Percentiles rank a stretch among this genome's conserved stretches.
Conservation (phyloP, 2,329 filamentous ascomycete genomes). For the Pyrenophora tritici-repentis region DNA sequence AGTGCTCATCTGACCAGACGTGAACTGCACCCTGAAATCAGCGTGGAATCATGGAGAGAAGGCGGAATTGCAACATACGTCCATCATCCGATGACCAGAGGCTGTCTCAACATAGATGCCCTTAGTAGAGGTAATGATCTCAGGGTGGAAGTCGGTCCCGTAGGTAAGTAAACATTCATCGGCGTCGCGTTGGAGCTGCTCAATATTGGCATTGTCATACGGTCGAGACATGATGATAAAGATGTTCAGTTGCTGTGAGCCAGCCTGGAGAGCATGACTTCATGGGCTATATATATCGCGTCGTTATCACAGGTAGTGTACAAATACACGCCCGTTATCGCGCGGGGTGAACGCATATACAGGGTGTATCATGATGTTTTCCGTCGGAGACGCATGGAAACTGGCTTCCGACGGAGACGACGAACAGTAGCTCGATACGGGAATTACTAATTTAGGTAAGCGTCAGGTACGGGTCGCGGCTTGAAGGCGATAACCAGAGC, state of each 20-base stretch:
- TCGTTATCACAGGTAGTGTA: not conserved
- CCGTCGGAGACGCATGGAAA: not conserved
- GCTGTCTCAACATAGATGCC: slow-evolving; percentile 39
- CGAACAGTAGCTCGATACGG: not conserved
- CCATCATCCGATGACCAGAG: slow-evolving; percentile 40
- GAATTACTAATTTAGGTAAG: not conserved
- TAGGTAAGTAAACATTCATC: slow-evolving; percentile 29
- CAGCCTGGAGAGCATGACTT: too few relatives aligned
- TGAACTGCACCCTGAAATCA: slow-evolving; percentile 5
- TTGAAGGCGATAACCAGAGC: too few relatives aligned
- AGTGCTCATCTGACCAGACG: slow-evolving; percentile 14
- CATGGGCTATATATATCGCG: too few relatives aligned
- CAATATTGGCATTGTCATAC: slow-evolving; percentile 20
- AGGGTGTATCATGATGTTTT: slow-evolving; percentile 1
- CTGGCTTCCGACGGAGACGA: slow-evolving; percentile 9
- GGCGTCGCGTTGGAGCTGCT: slow-evolving; percentile 29
- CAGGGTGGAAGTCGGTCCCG: slow-evolving; percentile 33
- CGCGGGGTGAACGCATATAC: not conserved
- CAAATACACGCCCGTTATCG: not conserved
- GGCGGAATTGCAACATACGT: slow-evolving; percentile 12
- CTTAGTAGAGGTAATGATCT: slow-evolving; percentile 36
- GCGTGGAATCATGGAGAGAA: not conserved
- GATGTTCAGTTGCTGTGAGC: too few relatives aligned
- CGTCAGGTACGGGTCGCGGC: slow-evolving; percentile 1
- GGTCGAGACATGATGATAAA: slow-evolving; percentile 18